phyloP scores from a whole-genome alignment of 1,284 basidiomycete species.

The Sanghuangporus sanghuang region DNA sequence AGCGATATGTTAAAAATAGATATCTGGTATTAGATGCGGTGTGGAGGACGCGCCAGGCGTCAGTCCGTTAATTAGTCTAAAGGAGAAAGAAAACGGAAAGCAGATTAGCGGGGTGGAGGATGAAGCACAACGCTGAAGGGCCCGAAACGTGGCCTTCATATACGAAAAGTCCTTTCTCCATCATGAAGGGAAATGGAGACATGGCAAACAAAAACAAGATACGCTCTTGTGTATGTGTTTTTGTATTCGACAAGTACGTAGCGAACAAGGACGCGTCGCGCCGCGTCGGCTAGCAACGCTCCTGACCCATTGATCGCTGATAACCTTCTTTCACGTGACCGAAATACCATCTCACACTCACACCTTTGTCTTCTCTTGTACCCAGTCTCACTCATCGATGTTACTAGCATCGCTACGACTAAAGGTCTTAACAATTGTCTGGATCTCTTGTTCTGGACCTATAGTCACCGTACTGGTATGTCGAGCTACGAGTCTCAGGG shows the following conservation, averaged over 20 bases:
- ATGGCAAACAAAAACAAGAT: conserved; percentile 13
- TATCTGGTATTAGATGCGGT: neutral
- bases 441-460: neutral
- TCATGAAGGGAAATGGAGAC: neutral
- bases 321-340: neutral
- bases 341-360: neutral
- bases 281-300: neutral
- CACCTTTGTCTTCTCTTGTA: conserved; percentile 2
- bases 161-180: conserved; percentile 4
- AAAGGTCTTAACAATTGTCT: neutral
- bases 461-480: neutral
- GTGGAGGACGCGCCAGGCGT: conserved; percentile 14
- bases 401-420: neutral
- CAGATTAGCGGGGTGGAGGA: neutral
- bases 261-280: conserved; percentile 8
- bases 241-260: conserved; percentile 14
- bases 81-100: conserved; percentile 3
- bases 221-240: conserved; percentile 15
- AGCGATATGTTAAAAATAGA: conserved; percentile 3
- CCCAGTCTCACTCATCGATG: neutral
- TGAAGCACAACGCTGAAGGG: conserved; percentile 10
- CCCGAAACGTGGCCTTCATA: conserved; percentile 13
- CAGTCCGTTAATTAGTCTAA: conserved; percentile 4
- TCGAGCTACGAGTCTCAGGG: neutral
- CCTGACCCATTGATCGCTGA: neutral